A percentile compares a stretch with the other conserved stretches of the same genome.
Evolutionary conservation across 2,329 filamentous ascomycete species (phyloP).

Genomic region (Didymella arachidicola): DNA sequence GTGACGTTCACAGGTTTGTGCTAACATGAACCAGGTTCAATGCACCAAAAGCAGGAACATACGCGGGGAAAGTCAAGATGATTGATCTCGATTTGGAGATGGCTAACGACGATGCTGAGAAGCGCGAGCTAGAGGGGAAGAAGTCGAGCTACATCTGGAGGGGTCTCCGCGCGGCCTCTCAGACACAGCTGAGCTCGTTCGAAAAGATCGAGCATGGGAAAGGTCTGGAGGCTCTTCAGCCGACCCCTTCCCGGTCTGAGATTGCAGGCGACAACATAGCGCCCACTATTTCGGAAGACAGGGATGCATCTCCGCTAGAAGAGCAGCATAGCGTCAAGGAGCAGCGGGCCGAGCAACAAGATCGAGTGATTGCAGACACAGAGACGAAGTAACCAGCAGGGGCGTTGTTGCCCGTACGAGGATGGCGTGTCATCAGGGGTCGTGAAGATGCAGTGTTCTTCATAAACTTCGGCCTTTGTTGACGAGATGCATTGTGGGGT

Average conservation of each 20-base stretch:
- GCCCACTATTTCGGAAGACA: constrained; percentile 46
- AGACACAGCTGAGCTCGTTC: constrained; percentile 76
- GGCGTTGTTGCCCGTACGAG: constrained; percentile 36
- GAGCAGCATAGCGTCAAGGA: constrained; percentile 51
- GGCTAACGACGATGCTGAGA: constrained; percentile 70
- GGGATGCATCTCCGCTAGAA: constrained; percentile 48
- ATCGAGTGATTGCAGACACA: constrained; percentile 48
- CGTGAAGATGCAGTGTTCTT: constrained; percentile 20
- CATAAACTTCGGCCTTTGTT: constrained; percentile 27
- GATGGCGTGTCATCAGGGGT: constrained; percentile 33
- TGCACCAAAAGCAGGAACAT: constrained; percentile 73
- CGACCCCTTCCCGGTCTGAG: constrained; percentile 45
- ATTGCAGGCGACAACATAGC: constrained; percentile 45
- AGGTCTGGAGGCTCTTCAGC: constrained; percentile 64
- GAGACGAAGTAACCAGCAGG: constrained; percentile 41
- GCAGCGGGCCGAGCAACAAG: constrained; percentile 49
- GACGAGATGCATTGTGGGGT: constrained; percentile 46
- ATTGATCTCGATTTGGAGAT: constrained; percentile 89
- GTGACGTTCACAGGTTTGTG: constrained; percentile 13
- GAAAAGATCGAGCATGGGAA: constrained; percentile 83
- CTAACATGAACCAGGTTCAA: constrained; percentile 63
- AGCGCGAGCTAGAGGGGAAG: constrained; percentile 66
- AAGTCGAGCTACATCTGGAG: constrained; percentile 93
- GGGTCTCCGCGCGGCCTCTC: constrained; percentile 80
- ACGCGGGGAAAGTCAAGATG: constrained; percentile 75